Evolutionary conservation across 768 basidiomycete species (phyloP), one percentile per base, ranked within the genome.

Genomic region (Paxillus ammoniavirescens): DNA sequence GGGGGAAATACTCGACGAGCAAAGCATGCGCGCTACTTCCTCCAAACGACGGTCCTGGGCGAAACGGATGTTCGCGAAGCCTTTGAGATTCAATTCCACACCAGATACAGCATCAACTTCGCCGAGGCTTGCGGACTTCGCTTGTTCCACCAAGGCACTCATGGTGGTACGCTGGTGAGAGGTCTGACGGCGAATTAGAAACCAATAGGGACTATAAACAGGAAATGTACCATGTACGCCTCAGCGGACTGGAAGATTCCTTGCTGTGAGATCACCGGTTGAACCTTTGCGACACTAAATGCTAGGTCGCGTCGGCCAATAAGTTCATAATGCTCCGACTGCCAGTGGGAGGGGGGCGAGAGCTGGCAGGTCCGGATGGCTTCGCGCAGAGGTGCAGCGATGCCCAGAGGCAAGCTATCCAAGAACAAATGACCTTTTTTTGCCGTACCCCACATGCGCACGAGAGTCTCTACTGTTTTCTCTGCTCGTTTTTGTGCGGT

Each of bases 1-100:
- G 2, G 82, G 79, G 0, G 88, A 79, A 15, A 89, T 70, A 2
- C 73, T 74, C 2, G 90, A 89, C 0, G 92, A 96, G 58, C 89
- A 91, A 15, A 99, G 70, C 82, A 98, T 90, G 1, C 93, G 81
- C 12, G 88, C 87, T 4, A 96, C 93, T 66, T 99, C 97, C 42
- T 94, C 90, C 31, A 99, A 67, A 36, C 96, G 80, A 17, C 89
- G 81, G 71, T 99, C 97, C 57, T 91, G 84, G 7, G 90, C 90
- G 63, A 98, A 98, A 4, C 96, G 83, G 46, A 94, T 88, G 48
- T 84, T 83, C 0, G 89, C 82, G 71, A 90, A 88, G 46, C 88
- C 85, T 44, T 86, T 81, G 36, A 85, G 69, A 47, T 84, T 82
- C 5, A 91, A 71, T 51, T 91, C 89, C 8, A 89, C 86, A 0